A percentile compares a stretch with the other conserved stretches of the same genome.
These are phyloP conservation scores for Medicago lupulina DNA, from an alignment of 306 rosid genomes.

Conservation along the genomic window DNA sequence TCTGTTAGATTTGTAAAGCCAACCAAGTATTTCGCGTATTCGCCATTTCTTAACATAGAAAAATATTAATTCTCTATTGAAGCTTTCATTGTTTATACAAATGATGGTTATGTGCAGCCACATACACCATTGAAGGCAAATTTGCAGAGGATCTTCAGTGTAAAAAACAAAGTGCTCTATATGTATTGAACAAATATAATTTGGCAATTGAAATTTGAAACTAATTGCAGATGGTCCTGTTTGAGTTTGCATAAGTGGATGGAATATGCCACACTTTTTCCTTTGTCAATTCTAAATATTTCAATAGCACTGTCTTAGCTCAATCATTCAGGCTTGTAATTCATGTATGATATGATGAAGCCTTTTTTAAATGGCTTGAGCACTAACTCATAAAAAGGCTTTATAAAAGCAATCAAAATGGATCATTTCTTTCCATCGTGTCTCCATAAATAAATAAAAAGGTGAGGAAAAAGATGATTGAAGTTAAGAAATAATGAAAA, in stretches of 20 bases:
- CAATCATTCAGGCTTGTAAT: neutral
- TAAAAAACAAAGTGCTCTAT: neutral
- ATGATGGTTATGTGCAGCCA: conserved; percentile 11
- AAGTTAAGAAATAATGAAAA: neutral
- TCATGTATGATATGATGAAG: conserved; percentile 10
- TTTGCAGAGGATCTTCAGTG: conserved; percentile 16
- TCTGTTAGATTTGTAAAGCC: conserved; percentile 46
- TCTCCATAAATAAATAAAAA: conserved; percentile 13
- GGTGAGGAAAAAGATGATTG: neutral
- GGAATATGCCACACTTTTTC: conserved; percentile 1
- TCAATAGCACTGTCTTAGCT: neutral
- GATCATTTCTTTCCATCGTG: neutral
- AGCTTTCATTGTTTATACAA: conserved; percentile 20
- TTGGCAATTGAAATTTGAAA: neutral
- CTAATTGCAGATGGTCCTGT: neutral
- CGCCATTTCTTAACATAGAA: conserved; percentile 45
- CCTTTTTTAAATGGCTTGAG: conserved; percentile 17
- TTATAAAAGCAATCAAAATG: neutral
- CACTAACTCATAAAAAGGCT: neutral
- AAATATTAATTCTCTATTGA: conserved; percentile 41
- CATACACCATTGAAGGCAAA: neutral
- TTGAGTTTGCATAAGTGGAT: neutral
- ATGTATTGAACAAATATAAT: neutral
- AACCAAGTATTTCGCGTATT: conserved; percentile 42
- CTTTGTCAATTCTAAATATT: neutral